Percentiles rank a stretch among this genome's conserved stretches.
Conservation (phyloP, 1,139 yeast genomes). For the Pichiaceae sp. region DNA sequence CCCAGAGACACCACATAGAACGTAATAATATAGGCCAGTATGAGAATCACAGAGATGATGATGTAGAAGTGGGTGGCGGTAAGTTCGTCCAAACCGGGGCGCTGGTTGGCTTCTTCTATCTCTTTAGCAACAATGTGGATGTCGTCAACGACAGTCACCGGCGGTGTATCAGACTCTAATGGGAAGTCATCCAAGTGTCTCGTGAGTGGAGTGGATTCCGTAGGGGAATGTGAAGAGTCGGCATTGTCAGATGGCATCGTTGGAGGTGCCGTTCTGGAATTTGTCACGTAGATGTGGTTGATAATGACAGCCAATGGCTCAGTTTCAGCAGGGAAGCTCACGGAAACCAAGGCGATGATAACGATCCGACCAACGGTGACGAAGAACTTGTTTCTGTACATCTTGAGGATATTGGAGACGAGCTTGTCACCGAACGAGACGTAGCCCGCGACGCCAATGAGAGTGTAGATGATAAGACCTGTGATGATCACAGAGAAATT, state of each 20-base stretch:
- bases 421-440: conserved; percentile 61
- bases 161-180: conserved; percentile 8
- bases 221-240: not conserved
- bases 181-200: not conserved
- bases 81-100: conserved; percentile 35
- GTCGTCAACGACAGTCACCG: conserved; percentile 28
- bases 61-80: conserved; percentile 43
- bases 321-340: conserved; percentile 68
- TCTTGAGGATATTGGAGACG: conserved; percentile 58
- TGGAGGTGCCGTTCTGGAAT: not conserved
- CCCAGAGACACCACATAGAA: conserved; percentile 72
- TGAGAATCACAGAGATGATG: conserved; percentile 60
- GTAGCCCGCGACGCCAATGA: conserved; percentile 64
- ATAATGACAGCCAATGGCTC: conserved; percentile 73
- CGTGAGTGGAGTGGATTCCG: not conserved
- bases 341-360: conserved; percentile 58
- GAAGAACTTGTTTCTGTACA: conserved; percentile 55
- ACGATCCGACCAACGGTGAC: conserved; percentile 66
- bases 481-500: conserved; percentile 48
- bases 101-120: conserved; percentile 5
- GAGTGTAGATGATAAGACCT: conserved; percentile 50
- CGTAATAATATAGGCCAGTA: conserved; percentile 65
- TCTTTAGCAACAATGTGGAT: conserved; percentile 20
- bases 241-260: not conserved
- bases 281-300: conserved; percentile 46